Evolutionary conservation across 805 yeast species (phyloP).

Genomic region (Candida ovalis): DNA sequence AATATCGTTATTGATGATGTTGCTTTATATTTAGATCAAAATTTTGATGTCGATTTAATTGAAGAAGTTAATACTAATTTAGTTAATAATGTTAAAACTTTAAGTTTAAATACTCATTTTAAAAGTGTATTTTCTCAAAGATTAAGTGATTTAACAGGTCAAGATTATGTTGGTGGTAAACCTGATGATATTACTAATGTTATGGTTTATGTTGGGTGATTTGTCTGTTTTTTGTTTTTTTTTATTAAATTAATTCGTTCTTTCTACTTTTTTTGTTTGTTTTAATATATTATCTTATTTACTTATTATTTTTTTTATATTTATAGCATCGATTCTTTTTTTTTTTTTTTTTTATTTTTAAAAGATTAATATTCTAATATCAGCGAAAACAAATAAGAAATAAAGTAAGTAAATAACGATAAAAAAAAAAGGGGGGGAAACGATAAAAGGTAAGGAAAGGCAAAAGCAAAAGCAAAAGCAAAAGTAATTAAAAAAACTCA

Average conservation of each 20-base stretch:
- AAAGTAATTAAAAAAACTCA: not conserved
- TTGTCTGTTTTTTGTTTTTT: not conserved
- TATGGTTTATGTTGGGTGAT: conserved; percentile 53
- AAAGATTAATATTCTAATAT: not conserved
- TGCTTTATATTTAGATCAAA: conserved; percentile 61
- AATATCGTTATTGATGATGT: conserved; percentile 74
- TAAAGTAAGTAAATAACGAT: too few species aligned
- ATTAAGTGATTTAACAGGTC: conserved; percentile 60
- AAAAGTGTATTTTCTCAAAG: conserved; percentile 88
- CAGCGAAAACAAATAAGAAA: too few species aligned
- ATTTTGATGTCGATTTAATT: conserved; percentile 37
- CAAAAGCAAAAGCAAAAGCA: not conserved
- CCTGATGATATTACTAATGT: conserved; percentile 92
- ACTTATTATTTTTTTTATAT: not conserved
- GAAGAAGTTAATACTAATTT: conserved; percentile 47
- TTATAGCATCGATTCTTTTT: not conserved
- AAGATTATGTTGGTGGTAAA: conserved; percentile 82
- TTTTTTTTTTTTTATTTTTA: not conserved
- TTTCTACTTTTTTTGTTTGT: not conserved
- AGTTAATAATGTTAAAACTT: conserved; percentile 60
- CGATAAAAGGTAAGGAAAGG: not conserved
- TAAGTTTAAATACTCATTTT: conserved; percentile 68
- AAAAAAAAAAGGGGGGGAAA: not conserved
- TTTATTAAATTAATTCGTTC: too few species aligned
- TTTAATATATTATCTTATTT: not conserved